A percentile compares a stretch with the other conserved stretches of the same genome.
Conservation (phyloP, 176 grass and related monocot species). For the Hordeum marinum region DNA sequence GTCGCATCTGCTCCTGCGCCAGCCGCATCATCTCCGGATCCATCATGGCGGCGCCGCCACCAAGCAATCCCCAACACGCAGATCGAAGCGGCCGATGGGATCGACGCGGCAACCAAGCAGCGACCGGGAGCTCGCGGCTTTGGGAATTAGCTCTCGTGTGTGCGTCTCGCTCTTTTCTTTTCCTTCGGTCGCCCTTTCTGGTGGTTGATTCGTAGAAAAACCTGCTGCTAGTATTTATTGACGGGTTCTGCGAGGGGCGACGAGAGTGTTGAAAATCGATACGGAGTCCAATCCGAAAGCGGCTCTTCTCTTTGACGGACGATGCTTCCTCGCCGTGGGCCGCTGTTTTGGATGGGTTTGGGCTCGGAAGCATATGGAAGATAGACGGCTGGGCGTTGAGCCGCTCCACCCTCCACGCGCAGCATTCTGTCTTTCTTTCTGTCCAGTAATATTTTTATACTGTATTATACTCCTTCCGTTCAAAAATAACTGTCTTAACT, state of each 20-base stretch:
- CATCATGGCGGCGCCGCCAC: constrained; percentile 49
- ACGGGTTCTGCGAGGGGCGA: neutral
- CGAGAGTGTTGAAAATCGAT: neutral
- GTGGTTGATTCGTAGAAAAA: neutral
- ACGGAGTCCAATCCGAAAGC: neutral
- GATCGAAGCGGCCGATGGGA: neutral
- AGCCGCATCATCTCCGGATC: constrained; percentile 86
- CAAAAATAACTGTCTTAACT: too few relatives aligned
- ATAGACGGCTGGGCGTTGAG: neutral
- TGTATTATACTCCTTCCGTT: too few relatives aligned
- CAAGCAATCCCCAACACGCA: neutral
- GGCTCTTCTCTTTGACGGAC: too few relatives aligned
- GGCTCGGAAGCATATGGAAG: neutral
- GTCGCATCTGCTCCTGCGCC: constrained; percentile 98
- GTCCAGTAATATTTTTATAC: too few relatives aligned
- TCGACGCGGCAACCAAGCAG: neutral
- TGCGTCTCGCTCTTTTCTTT: neutral
- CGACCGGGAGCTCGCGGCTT: constrained; percentile 2
- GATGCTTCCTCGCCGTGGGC: neutral
- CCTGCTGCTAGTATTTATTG: neutral
- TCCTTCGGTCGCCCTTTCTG: neutral
- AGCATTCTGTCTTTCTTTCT: too few relatives aligned
- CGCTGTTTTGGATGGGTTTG: neutral
- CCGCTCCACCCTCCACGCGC: neutral
- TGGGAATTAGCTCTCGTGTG: neutral